Evolutionary conservation across 495 filamentous ascomycete species (phyloP).

Genomic region (Neurospora intermedia): DNA sequence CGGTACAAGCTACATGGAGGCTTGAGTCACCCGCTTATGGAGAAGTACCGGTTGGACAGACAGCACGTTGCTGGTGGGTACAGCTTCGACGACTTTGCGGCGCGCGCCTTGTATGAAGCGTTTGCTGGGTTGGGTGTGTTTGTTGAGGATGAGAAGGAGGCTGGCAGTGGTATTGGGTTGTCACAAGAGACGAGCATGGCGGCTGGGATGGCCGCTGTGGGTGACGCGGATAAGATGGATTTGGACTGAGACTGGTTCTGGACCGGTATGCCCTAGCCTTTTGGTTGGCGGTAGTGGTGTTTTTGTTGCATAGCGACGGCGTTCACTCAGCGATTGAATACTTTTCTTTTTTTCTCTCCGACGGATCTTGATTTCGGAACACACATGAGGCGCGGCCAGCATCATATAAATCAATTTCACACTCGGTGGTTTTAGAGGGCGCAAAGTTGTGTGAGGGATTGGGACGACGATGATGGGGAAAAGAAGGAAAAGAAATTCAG

Average conservation of each 20-base stretch:
- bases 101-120: slow-evolving; percentile 71
- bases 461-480: not conserved
- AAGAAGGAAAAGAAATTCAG: not conserved
- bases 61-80: slow-evolving; percentile 69
- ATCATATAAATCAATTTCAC: not conserved
- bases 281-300: not conserved
- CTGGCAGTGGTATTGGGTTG: slow-evolving; percentile 15
- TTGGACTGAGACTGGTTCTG: slow-evolving; percentile 23
- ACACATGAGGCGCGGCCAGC: not conserved
- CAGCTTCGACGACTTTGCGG: slow-evolving; percentile 67
- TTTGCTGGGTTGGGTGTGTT: slow-evolving; percentile 76
- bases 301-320: slow-evolving; percentile 16
- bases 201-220: slow-evolving; percentile 26
- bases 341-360: not conserved
- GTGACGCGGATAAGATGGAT: slow-evolving; percentile 27
- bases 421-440: not conserved
- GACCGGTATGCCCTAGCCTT: not conserved
- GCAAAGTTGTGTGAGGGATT: not conserved
- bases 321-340: slow-evolving; percentile 2
- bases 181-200: slow-evolving; percentile 22
- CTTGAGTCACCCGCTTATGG: slow-evolving; percentile 53
- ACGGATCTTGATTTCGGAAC: not conserved
- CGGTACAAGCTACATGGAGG: slow-evolving; percentile 51
- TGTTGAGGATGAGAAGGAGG: slow-evolving; percentile 66
- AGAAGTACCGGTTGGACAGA: slow-evolving; percentile 15